phyloP scores from a whole-genome alignment of 345 rosid genomes.

The Eucalyptus brandiana region DNA sequence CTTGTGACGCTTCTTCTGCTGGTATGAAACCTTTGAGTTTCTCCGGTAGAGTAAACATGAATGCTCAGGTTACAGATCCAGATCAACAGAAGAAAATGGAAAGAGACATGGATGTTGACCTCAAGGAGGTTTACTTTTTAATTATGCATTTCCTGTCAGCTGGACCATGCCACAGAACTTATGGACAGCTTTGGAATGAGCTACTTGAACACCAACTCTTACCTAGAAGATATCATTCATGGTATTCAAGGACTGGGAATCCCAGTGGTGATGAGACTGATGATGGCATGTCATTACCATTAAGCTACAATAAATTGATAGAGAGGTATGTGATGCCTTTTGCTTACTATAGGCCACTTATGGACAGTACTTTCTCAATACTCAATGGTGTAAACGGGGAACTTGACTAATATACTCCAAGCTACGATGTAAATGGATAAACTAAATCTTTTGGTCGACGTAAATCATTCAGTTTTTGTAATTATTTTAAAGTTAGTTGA shows the following conservation, averaged over 20 bases:
- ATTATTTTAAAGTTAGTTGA: neutral
- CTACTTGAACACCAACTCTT: slow-evolving; percentile 81
- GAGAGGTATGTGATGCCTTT: slow-evolving; percentile 42
- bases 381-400: neutral
- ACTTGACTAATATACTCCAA: neutral
- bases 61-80: slow-evolving; percentile 34
- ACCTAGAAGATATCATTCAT: slow-evolving; percentile 94
- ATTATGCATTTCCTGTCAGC: slow-evolving; percentile 88
- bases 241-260: slow-evolving; percentile 80
- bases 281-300: slow-evolving; percentile 72
- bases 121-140: slow-evolving; percentile 81
- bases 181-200: slow-evolving; percentile 67
- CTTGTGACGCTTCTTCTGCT: slow-evolving; percentile 30
- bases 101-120: slow-evolving; percentile 58
- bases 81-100: slow-evolving; percentile 16
- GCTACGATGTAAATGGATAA: neutral
- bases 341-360: neutral
- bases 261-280: slow-evolving; percentile 58
- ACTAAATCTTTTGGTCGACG: neutral
- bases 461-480: neutral
- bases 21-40: slow-evolving; percentile 59
- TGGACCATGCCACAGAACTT: slow-evolving; percentile 86
- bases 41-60: slow-evolving; percentile 40
- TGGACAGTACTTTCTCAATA: neutral
- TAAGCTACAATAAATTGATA: slow-evolving; percentile 52